Base-by-base conservation (phyloP, 2,329 filamentous ascomycete genomes). In the Ophiostoma sp. region DNA sequence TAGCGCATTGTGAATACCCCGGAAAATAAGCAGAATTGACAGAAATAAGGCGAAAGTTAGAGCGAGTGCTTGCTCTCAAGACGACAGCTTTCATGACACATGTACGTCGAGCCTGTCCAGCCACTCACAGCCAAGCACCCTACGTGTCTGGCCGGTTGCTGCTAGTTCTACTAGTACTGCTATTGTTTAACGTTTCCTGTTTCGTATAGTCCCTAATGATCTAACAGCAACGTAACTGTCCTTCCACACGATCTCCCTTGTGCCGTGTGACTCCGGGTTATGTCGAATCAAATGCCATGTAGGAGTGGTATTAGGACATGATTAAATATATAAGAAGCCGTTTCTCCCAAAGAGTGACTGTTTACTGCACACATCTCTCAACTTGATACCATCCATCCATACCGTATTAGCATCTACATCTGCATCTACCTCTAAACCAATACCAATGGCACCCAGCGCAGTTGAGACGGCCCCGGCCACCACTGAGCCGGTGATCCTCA, bases 401-500 rank as follows among this genome's bases (percentile, higher is more conserved):
- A 10, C 39, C 6, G 2, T 41, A 41, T 41, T 41, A 13, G 10
- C 23, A 13, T 57, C 52, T 27, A 15, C 2, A 27, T 57, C 23
- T 15, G 15, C 23, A 27, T 13, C 15, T 8, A 48, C 17, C 5
- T 39, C 36, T 44, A 48, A 20, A 54, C 20, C n/a, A n/a, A n/a
- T n/a, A n/a, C 15, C 13, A 41, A 76, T 76, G 75, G 73, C 76
- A 6, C 73, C 73, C 3, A 72, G 72, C 11, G 76, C 75, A 10
- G 70, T 75, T 15, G 75, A 75, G 13, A 65, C 68, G 5, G 71
- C 74, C 3, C 44, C 69, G 33, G 52, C 52, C n/a, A 57, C 52
- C 13, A 27, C 52, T 8, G 52, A 57, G 23, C 67, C 62, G 52
- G 70, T 70, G 44, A 17, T 33, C 3, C 54, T 68, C 27, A 67